Base-by-base conservation (phyloP, 306 rosid genomes). In the Quercus parvula region DNA sequence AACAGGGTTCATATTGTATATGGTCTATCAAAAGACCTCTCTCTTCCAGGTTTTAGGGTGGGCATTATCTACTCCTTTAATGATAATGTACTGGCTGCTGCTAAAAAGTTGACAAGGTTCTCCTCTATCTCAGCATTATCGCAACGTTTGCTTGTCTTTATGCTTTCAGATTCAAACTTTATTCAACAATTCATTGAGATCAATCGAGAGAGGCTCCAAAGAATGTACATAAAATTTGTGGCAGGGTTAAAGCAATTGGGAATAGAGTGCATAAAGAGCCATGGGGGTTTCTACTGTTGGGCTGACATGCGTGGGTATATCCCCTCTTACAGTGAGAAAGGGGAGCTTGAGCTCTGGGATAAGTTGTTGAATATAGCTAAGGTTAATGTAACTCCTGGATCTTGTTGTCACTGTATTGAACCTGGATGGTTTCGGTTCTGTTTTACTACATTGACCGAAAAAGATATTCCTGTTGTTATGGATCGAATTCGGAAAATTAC, bases 331-430 rank as follows among this genome's bases (percentile, higher is more conserved):
- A 89, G 86, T 73, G 97, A 93, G 82, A 96, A 90, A 79, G 99
- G 97, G 14, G 99, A 96, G 85, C 90, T 96, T 75, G 97, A 93
- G 84, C 94, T 96, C 56, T 90, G 97, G 99, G 97, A 91, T 70
- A 91, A 82, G 85, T 86, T 96, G 82, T 83, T 96, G 89, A 90
- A 86, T 78, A 79, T 90, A 49, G 92, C 92, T 62, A 93, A 90
- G 85, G 78, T 93, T 75, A 89, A 87, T 85, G 97, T 85, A 46
- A 91, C 91, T 51, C 99, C 98, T 4, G 98, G 99, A 75, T 88
- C 96, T 54, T 88, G 79, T 20, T 93, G 97, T 90, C 92, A 87
- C 82, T 91, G 97, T 84, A 90, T 91, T 66, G 98, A 91, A 81
- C 97, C 92, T 3, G 97, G 98, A 79, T 96, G 99, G 98, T 93